Base-by-base conservation (phyloP, 306 rosid genomes). In the Psophocarpus tetragonolobus region DNA sequence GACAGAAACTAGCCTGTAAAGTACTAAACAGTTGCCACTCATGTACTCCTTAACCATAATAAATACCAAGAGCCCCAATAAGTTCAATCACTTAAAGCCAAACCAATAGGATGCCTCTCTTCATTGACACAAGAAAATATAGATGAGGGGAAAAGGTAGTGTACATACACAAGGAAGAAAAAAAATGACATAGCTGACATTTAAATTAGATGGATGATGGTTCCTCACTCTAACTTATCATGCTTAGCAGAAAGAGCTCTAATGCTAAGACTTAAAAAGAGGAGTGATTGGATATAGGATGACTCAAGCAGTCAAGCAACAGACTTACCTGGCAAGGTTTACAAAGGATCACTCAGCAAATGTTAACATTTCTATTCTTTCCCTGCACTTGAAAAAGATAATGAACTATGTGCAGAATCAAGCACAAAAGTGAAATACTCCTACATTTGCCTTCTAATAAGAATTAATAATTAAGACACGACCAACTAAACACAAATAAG, bases 251-350 rank as follows among this genome's bases (percentile, higher is more conserved):
- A 35, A 71, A 76, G 84, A 71, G 73, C 47, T 80, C 60, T 71
- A 51, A 73, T 57, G n/a, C n/a, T n/a, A 60, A 38, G 61, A 73
- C 76, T 23, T 74, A 47, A 81, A 79, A 36, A 50, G 81, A 26
- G 70, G 75, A 82, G 74, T 23, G 45, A 53, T 61, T 17, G 50
- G 81, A 53, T 62, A 48, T 73, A 77, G 64, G 83, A 75, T 73
- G 73, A 64, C 84, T 74, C 70, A 51, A 66, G 61, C 36, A 75
- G 84, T 74, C 70, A 51, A 66, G 61, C 36, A 75, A 85, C 73
- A 78, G 62, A 80, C 76, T 78, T 82, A 87, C 88, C 88, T 84
- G 83, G 51, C 71, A 54, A 74, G 26, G 68, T 77, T 77, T 76
- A 80, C 84, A 80, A 67, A 83, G 71, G 81, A 45, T 26, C 74